A percentile compares a stretch with the other conserved stretches of the same genome.
Evolutionary conservation across 1,284 basidiomycete genomes (phyloP).

Genomic region (Austroboletus novae-zelandiae): DNA sequence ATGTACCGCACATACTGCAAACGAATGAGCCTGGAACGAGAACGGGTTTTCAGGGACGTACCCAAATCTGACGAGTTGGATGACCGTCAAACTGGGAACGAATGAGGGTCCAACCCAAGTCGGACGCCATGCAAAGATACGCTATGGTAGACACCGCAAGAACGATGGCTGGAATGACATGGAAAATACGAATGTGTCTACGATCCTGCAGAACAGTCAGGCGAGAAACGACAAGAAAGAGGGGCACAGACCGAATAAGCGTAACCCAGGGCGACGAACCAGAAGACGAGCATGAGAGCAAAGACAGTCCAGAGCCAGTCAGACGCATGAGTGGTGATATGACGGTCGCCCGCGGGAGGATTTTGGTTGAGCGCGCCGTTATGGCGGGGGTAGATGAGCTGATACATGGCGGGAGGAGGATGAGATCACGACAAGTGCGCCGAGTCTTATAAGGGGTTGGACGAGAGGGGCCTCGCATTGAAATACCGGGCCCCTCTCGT

Average conservation of each 20-base stretch:
- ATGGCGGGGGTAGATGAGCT: slow-evolving; percentile 6
- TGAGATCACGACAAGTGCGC: background rate
- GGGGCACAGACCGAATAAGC: slow-evolving; percentile 33
- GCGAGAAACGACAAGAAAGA: background rate
- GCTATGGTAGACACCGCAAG: slow-evolving; percentile 43
- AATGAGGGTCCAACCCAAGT: slow-evolving; percentile 54
- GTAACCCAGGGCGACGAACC: slow-evolving; percentile 39
- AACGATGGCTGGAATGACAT: slow-evolving; percentile 47
- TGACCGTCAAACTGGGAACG: slow-evolving; percentile 38
- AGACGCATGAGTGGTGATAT: slow-evolving; percentile 41
- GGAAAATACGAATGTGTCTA: slow-evolving; percentile 44
- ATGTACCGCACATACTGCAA: slow-evolving; percentile 50
- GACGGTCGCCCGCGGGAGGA: slow-evolving; percentile 38
- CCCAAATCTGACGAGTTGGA: slow-evolving; percentile 52
- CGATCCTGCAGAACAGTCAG: slow-evolving; percentile 29
- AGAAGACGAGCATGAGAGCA: slow-evolving; percentile 44
- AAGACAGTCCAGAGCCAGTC: slow-evolving; percentile 60
- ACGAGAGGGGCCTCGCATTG: background rate
- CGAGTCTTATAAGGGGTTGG: slow-evolving; percentile 13
- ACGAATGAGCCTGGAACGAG: background rate
- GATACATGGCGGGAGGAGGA: slow-evolving; percentile 14
- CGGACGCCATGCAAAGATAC: slow-evolving; percentile 59
- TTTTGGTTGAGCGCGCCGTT: slow-evolving; percentile 30
- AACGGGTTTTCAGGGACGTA: slow-evolving; percentile 24
- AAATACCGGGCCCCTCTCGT: no score